phyloP scores from a whole-genome alignment of 129 eudicot species.

The Deinandra increscens region DNA sequence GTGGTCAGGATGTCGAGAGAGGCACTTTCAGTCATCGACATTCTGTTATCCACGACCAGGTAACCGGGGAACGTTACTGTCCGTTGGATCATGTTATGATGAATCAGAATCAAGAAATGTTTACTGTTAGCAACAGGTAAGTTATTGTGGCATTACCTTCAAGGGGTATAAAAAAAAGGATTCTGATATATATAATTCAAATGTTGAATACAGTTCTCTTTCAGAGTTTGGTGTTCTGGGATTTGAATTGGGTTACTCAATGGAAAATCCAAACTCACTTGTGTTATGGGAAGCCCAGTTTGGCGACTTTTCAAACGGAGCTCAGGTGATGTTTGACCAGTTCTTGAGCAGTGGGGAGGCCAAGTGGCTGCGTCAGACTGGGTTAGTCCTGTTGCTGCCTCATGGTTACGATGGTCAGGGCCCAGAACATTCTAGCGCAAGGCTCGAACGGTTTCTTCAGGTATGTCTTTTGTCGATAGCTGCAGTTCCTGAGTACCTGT shows the following conservation, averaged over 20 bases:
- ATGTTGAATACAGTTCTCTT: constrained; percentile 62
- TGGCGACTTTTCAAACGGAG: constrained; percentile 94
- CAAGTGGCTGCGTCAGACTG: constrained; percentile 95
- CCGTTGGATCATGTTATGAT: constrained; percentile 75
- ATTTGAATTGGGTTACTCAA: constrained; percentile 91
- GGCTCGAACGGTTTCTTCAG: constrained; percentile 97
- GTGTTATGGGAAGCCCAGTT: constrained; percentile 98
- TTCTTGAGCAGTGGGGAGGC: constrained; percentile 97
- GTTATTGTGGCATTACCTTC: neutral
- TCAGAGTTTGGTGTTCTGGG: constrained; percentile 96
- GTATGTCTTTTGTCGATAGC: constrained; percentile 23
- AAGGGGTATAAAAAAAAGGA: no score
- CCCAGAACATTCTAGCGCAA: constrained; percentile 96
- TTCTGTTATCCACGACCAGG: constrained; percentile 88
- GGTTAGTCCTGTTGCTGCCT: constrained; percentile 81
- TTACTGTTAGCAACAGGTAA: constrained; percentile 96
- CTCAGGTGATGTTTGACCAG: constrained; percentile 94
- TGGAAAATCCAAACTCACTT: constrained; percentile 96
- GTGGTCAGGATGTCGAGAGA: constrained; percentile 98
- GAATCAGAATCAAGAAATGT: constrained; percentile 85
- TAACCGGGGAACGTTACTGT: constrained; percentile 81
- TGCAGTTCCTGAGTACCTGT: neutral
- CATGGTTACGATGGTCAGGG: constrained; percentile 99
- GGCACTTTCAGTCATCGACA: constrained; percentile 98
- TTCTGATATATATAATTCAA: neutral